A percentile compares a stretch with the other conserved stretches of the same genome.
Evolutionary conservation across 2,329 filamentous ascomycete genomes (phyloP).

Genomic region (Phoma sp.): DNA sequence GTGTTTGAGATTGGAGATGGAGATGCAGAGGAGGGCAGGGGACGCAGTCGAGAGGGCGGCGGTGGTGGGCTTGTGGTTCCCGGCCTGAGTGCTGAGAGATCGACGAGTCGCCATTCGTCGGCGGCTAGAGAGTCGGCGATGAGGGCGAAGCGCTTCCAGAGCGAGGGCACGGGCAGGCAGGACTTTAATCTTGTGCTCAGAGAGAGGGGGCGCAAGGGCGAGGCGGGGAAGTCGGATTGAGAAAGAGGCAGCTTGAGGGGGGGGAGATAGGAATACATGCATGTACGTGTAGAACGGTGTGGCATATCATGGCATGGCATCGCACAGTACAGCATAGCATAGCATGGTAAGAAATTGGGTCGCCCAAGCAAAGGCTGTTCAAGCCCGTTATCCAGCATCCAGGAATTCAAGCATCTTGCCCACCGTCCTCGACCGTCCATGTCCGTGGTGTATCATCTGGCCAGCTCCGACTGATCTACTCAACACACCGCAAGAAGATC

Average conservation of each 20-base stretch:
- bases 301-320: background rate
- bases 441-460: no score
- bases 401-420: no score
- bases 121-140: conserved; percentile 2
- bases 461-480: no score
- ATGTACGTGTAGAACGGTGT: background rate
- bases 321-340: no score
- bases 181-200: conserved; percentile 40
- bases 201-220: conserved; percentile 34
- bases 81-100: background rate
- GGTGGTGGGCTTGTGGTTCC: conserved; percentile 12
- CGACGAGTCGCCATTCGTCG: conserved; percentile 23
- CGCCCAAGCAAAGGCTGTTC: no score
- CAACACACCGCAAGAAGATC: no score
- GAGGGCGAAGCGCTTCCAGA: conserved; percentile 37
- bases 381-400: no score
- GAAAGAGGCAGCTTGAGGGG: background rate
- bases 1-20: conserved; percentile 53
- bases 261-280: background rate
- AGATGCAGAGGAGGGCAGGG: conserved; percentile 30
- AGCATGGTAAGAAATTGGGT: no score
- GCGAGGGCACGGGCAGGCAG: conserved; percentile 17
- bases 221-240: conserved; percentile 41
- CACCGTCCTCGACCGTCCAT: no score
- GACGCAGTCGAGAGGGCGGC: conserved; percentile 17